These are phyloP conservation scores for Fusarium sulawesiense DNA, from an alignment of 2,329 filamentous ascomycete genomes.

Conservation along the genomic window DNA sequence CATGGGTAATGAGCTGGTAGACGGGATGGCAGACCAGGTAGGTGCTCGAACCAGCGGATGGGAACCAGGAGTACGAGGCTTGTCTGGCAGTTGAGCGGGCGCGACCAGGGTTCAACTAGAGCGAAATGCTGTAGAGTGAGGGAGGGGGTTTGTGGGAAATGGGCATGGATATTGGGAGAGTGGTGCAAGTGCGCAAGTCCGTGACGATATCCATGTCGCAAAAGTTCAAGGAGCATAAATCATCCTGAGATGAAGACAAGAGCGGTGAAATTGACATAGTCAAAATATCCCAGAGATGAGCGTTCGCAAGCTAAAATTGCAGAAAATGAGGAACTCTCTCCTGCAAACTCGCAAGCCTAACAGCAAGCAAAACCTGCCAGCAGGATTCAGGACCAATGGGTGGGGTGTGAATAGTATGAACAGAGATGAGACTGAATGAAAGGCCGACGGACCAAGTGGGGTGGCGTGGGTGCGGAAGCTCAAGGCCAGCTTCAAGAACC, in stretches of 20 bases:
- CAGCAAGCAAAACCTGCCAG: slow-evolving; percentile 6
- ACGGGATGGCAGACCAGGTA: slow-evolving; percentile 45
- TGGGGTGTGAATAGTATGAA: slow-evolving; percentile 8
- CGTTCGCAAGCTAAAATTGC: slow-evolving; percentile 31
- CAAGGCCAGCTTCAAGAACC: slow-evolving; percentile 28
- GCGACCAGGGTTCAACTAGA: slow-evolving; percentile 34
- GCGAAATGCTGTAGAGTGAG: slow-evolving; percentile 18
- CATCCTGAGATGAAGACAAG: slow-evolving; percentile 40
- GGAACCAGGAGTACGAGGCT: slow-evolving; percentile 37
- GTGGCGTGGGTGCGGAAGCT: slow-evolving; percentile 31
- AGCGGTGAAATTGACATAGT: slow-evolving; percentile 39
- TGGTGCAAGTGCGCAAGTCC: slow-evolving; percentile 35
- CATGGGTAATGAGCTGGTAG: slow-evolving; percentile 49
- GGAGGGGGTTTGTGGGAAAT: slow-evolving; percentile 33
- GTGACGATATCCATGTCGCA: slow-evolving; percentile 41
- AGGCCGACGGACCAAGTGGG: slow-evolving; percentile 30
- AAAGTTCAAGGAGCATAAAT: slow-evolving; percentile 40
- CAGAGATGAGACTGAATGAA: slow-evolving; percentile 10
- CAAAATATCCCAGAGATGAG: slow-evolving; percentile 28
- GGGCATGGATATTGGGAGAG: slow-evolving; percentile 39
- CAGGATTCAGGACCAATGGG: slow-evolving; percentile 18
- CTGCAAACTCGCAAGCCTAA: slow-evolving; percentile 32
- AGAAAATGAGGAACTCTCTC: slow-evolving; percentile 14
- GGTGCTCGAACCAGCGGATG: slow-evolving; percentile 42
- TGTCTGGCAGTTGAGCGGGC: slow-evolving; percentile 44